Percentiles rank a stretch among this genome's conserved stretches.
These are phyloP conservation scores for Tetrahymena borealis DNA, from an alignment of 73 alveolate genomes.

Conservation along the genomic window DNA sequence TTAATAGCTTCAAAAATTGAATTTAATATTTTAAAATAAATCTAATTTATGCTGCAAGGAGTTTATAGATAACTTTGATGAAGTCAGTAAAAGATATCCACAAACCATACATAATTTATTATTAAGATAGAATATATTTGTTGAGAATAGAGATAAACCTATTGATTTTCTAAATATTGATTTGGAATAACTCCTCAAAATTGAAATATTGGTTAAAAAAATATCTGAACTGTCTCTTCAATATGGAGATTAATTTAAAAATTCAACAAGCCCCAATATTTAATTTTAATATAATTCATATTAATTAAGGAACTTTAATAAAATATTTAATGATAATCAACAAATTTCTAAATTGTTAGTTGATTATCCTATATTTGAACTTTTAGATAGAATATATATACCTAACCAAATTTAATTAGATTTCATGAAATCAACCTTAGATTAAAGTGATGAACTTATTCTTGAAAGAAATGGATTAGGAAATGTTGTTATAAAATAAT, in stretches of 20 bases:
- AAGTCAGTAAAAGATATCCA: background rate
- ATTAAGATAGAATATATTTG: background rate
- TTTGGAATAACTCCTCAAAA: background rate
- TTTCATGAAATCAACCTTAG: background rate
- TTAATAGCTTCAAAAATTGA: background rate
- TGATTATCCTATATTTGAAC: background rate
- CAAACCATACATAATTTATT: background rate
- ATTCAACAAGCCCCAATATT: background rate
- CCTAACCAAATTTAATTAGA: background rate
- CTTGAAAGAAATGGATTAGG: background rate
- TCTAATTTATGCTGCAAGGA: background rate
- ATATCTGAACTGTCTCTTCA: background rate
- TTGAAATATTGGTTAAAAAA: background rate
- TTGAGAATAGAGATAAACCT: background rate
- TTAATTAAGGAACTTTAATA: no score
- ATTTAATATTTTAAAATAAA: background rate
- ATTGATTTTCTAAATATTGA: background rate
- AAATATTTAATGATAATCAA: background rate
- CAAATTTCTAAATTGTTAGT: background rate
- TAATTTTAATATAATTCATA: background rate
- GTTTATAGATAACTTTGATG: background rate
- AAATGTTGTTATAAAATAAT: background rate
- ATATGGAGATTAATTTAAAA: background rate
- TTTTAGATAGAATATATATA: background rate
- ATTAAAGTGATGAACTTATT: background rate